Evolutionary conservation across 306 rosid species (phyloP).

Genomic region (Dryas drummondii): DNA sequence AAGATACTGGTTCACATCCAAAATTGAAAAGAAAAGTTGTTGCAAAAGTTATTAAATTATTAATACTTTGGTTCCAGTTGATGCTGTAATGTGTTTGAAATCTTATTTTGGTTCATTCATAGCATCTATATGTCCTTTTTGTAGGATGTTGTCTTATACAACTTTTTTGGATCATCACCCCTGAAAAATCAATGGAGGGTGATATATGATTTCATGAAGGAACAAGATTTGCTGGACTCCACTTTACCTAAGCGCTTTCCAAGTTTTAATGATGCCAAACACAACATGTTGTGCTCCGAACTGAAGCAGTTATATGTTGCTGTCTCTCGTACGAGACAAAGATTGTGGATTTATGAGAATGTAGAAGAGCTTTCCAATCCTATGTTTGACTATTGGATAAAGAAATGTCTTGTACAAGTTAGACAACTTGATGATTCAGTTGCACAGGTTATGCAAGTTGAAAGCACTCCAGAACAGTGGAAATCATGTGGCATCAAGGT

Average conservation of each 20-base stretch:
- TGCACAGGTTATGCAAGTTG: constrained; percentile 52
- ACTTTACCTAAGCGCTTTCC: constrained; percentile 23
- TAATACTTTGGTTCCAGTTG: too few species aligned
- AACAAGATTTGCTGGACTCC: constrained; percentile 46
- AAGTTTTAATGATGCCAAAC: constrained; percentile 39
- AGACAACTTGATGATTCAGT: constrained; percentile 48
- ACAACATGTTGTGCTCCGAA: constrained; percentile 54
- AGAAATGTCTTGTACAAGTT: constrained; percentile 49
- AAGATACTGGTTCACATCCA: too few species aligned
- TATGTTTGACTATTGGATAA: constrained; percentile 68
- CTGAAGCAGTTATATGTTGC: constrained; percentile 67
- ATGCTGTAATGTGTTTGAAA: too few species aligned
- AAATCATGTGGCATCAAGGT: constrained; percentile 66
- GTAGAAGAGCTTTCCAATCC: constrained; percentile 44
- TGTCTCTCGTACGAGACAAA: constrained; percentile 57
- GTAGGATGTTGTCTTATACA: constrained; percentile 68
- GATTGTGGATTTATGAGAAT: constrained; percentile 68
- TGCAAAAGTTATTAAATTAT: too few species aligned
- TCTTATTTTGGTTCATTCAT: not conserved
- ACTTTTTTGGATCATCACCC: constrained; percentile 68
- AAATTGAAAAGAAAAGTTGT: too few species aligned
- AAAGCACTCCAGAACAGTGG: constrained; percentile 64
- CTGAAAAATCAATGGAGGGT: constrained; percentile 62
- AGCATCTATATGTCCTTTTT: not conserved
- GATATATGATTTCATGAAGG: constrained; percentile 56